phyloP scores from a whole-genome alignment of 805 yeast genomes.

The Saturnispora mendoncae region DNA sequence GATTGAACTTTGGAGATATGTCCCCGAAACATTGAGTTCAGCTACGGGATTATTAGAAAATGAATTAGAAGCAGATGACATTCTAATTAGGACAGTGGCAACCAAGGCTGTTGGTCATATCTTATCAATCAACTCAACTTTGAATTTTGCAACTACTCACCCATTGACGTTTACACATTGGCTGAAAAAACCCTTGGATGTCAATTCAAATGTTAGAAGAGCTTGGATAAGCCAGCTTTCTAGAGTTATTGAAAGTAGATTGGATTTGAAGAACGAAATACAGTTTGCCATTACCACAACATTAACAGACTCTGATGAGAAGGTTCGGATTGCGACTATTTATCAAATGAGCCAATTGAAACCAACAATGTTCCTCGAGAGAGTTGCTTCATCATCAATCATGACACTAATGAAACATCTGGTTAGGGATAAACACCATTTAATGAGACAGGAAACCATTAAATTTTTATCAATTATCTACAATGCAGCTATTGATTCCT shows the following conservation, averaged over 20 bases:
- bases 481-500: no score
- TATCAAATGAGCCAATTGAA: constrained; percentile 40
- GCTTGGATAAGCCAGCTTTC: constrained; percentile 62
- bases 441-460: constrained; percentile 55
- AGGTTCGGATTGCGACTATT: constrained; percentile 58
- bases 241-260: constrained; percentile 35
- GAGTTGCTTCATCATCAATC: constrained; percentile 38
- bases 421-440: constrained; percentile 60
- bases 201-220: constrained; percentile 52
- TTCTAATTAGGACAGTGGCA: constrained; percentile 53
- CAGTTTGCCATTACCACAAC: constrained; percentile 55
- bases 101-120: constrained; percentile 67
- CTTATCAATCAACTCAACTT: constrained; percentile 37
- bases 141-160: constrained; percentile 52
- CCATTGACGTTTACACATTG: constrained; percentile 57
- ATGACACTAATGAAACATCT: constrained; percentile 51
- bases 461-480: constrained; percentile 47
- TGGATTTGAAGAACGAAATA: constrained; percentile 42
- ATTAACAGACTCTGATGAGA: constrained; percentile 65
- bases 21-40: constrained; percentile 65
- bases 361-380: constrained; percentile 37
- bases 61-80: constrained; percentile 67
- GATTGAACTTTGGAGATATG: constrained; percentile 63
- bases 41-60: constrained; percentile 74
- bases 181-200: constrained; percentile 68